A percentile compares a stretch with the other conserved stretches of the same genome.
phyloP scores from a whole-genome alignment of 257 asterid genomes.

The Fraxinus quadrangulata region DNA sequence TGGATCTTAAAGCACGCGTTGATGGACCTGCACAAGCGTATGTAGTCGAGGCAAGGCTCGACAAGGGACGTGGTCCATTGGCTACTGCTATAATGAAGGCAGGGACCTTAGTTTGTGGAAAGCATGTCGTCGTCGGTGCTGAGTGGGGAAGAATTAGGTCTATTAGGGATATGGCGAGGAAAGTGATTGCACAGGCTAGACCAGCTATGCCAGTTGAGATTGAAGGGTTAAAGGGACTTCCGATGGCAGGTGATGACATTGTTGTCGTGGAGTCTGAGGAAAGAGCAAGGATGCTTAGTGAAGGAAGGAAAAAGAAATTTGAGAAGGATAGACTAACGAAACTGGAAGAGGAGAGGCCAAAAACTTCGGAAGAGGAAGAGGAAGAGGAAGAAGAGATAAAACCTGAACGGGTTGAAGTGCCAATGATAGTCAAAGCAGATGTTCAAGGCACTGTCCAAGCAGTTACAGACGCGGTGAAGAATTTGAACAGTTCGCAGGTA shows the following conservation, averaged over 20 bases:
- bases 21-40: constrained; percentile 99
- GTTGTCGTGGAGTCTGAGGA: constrained; percentile 92
- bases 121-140: constrained; percentile 80
- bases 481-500: constrained; percentile 91
- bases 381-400: constrained; percentile 48
- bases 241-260: constrained; percentile 98
- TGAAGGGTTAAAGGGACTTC: constrained; percentile 95
- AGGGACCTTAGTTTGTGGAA: constrained; percentile 81
- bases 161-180: constrained; percentile 69
- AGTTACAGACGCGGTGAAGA: constrained; percentile 73
- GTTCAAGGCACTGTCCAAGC: constrained; percentile 99
- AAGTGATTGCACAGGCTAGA: constrained; percentile 52
- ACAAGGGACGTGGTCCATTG: constrained; percentile 91
- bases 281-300: constrained; percentile 98
- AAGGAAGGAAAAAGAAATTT: constrained; percentile 82
- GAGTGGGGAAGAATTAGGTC: constrained; percentile 97
- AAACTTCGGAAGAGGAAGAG: constrained; percentile 31
- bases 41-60: constrained; percentile 96
- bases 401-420: constrained; percentile 63
- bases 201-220: constrained; percentile 99
- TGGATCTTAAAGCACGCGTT: constrained; percentile 83
- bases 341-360: constrained; percentile 46
- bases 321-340: constrained; percentile 71
- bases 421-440: constrained; percentile 83
- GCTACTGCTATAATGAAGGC: constrained; percentile 95